Percentiles rank a stretch among this genome's conserved stretches.
phyloP scores from a whole-genome alignment of 305 asterid genomes.

The Stenogyne calaminthoides region DNA sequence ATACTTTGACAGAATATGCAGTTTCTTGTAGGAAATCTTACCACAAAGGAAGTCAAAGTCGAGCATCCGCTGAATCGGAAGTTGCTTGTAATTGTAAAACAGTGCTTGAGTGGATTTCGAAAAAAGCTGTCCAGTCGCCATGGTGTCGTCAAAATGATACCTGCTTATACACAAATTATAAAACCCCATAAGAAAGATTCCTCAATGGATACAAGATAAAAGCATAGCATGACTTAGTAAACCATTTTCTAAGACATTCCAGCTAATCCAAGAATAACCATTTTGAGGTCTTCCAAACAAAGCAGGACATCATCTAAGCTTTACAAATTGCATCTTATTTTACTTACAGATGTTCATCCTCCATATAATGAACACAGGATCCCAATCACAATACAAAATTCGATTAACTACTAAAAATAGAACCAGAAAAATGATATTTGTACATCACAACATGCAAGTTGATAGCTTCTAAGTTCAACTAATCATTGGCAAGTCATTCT shows the following conservation, averaged over 20 bases:
- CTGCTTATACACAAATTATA: conserved; percentile 16
- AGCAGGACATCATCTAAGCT: neutral
- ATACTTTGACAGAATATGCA: neutral
- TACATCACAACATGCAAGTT: conserved; percentile 6
- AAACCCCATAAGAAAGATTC: neutral
- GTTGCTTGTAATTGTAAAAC: conserved; percentile 90
- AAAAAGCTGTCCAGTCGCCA: conserved; percentile 96
- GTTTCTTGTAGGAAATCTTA: conserved; percentile 22
- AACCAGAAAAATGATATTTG: neutral
- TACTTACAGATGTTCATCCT: neutral
- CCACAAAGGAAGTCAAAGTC: conserved; percentile 88
- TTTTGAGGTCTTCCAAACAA: neutral
- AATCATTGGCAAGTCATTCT: conserved; percentile 15
- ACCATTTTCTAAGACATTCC: neutral
- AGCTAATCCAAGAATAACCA: conserved; percentile 7
- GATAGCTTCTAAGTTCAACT: conserved; percentile 14
- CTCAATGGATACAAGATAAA: neutral
- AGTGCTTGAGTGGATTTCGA: conserved; percentile 95
- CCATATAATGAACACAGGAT: conserved; percentile 5
- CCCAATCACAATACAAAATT: neutral
- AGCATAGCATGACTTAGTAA: neutral
- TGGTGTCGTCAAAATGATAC: conserved; percentile 42
- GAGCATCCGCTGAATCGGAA: conserved; percentile 86
- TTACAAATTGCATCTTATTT: neutral
- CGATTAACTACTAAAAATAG: conserved; percentile 1